phyloP scores from a whole-genome alignment of 2,329 filamentous ascomycete species.

The Colletotrichum sp. region DNA sequence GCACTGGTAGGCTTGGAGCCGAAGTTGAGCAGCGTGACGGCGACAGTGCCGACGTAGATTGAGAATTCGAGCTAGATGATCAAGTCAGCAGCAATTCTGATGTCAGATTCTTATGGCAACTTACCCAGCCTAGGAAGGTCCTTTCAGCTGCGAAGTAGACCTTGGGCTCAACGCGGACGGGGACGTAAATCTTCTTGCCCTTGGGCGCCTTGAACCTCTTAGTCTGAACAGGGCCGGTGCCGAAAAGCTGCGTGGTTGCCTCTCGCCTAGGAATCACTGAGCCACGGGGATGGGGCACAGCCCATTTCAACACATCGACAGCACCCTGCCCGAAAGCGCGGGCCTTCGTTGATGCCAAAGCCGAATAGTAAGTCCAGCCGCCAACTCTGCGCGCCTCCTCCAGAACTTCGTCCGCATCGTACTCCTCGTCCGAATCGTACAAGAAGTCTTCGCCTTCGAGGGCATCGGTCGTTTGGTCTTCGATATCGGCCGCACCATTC shows the following conservation, averaged over 20 bases:
- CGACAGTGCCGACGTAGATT: constrained; percentile 90
- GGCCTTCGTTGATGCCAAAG: constrained; percentile 56
- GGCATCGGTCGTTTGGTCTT: constrained; percentile 78
- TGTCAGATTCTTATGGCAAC: constrained; percentile 30
- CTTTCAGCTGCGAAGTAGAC: constrained; percentile 96
- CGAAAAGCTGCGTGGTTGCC: constrained; percentile 58
- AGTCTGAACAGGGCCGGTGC: constrained; percentile 57
- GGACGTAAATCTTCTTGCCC: constrained; percentile 94
- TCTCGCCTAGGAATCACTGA: constrained; percentile 63
- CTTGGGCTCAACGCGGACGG: constrained; percentile 94
- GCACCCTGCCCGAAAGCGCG: constrained; percentile 46
- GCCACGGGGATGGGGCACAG: constrained; percentile 60
- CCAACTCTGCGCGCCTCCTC: constrained; percentile 80
- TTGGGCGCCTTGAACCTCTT: constrained; percentile 75
- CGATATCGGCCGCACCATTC: constrained; percentile 66
- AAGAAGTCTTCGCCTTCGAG: constrained; percentile 75
- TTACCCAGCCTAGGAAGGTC: constrained; percentile 92
- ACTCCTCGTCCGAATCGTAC: constrained; percentile 91
- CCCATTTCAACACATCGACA: constrained; percentile 49
- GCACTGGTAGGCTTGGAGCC: constrained; percentile 60
- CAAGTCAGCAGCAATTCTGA: constrained; percentile 23
- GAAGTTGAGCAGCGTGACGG: constrained; percentile 84
- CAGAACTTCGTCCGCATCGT: constrained; percentile 74
- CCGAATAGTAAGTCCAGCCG: constrained; percentile 75
- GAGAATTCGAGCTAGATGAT: constrained; percentile 82